A percentile compares a stretch with the other conserved stretches of the same genome.
These are phyloP conservation scores for Coniferiporia sulphurascens DNA, from an alignment of 1,284 basidiomycete species.

Conservation along the genomic window DNA sequence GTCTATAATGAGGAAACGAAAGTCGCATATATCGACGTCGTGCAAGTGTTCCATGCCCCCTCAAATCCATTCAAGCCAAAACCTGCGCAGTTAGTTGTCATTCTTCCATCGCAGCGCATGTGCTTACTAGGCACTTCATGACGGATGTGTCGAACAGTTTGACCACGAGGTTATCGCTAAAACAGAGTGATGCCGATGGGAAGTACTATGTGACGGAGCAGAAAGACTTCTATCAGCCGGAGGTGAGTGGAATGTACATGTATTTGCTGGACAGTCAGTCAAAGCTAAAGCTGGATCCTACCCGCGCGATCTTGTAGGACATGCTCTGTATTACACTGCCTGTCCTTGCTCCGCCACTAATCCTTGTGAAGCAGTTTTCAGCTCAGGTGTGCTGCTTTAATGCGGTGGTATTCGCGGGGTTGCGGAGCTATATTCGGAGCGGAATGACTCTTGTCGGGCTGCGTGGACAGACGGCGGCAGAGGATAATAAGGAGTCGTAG, in stretches of 20 bases:
- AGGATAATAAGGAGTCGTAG: no score
- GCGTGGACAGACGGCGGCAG: no score
- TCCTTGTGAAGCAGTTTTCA: conserved; percentile 8
- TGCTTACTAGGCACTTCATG: no score
- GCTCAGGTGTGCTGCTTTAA: conserved; percentile 4
- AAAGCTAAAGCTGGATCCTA: no score
- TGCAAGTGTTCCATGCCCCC: conserved; percentile 50
- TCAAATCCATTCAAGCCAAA: conserved; percentile 41
- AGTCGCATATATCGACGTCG: conserved; percentile 41
- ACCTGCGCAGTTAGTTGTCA: conserved; percentile 41
- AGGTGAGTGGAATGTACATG: conserved; percentile 31
- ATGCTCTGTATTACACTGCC: conserved; percentile 7
- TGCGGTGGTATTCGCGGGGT: not conserved
- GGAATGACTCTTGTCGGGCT: not conserved
- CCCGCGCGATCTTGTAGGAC: conserved; percentile 8
- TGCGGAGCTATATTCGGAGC: not conserved
- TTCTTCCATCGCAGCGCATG: no score
- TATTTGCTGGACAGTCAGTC: no score
- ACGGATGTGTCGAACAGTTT: conserved; percentile 31
- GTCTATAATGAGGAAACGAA: conserved; percentile 40
- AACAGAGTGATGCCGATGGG: conserved; percentile 27
- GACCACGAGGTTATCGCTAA: conserved; percentile 43
- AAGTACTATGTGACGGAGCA: conserved; percentile 48
- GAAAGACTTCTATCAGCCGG: conserved; percentile 60
- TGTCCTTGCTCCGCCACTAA: conserved; percentile 8